Percentiles rank a stretch among this genome's conserved stretches.
These are phyloP conservation scores for Chlorella sp. DNA, from an alignment of 139 green algal species.

Conservation along the genomic window DNA sequence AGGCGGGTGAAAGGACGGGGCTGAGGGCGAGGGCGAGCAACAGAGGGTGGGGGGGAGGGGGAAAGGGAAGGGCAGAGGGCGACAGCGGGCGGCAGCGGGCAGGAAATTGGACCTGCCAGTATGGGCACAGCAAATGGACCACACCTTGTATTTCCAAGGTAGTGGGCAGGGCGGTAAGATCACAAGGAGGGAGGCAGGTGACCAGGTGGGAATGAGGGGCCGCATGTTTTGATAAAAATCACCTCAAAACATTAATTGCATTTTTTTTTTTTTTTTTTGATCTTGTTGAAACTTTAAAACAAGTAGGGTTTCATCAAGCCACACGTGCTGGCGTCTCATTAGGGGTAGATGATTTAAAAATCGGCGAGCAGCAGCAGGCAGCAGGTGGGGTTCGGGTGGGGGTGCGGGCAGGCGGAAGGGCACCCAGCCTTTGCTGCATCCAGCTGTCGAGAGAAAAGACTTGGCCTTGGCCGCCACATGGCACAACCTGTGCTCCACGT, in stretches of 20 bases:
- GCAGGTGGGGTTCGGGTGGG: too few species aligned
- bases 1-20: too few species aligned
- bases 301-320: conserved; percentile 71
- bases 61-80: background rate
- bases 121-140: too few species aligned
- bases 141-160: too few species aligned
- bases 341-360: conserved; percentile 81
- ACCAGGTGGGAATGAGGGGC: background rate
- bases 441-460: too few species aligned
- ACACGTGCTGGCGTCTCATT: conserved; percentile 72
- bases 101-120: too few species aligned
- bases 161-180: too few species aligned
- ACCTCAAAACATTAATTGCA: conserved; percentile 71
- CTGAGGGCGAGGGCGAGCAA: background rate
- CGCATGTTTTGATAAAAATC: conserved; percentile 78
- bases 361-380: background rate
- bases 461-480: background rate
- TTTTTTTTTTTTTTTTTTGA: conserved; percentile 70
- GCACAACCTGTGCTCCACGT: too few species aligned
- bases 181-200: background rate
- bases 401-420: too few species aligned
- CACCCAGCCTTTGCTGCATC: too few species aligned
- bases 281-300: conserved; percentile 77
- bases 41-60: background rate
- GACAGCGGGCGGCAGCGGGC: too few species aligned